Base-by-base conservation (phyloP, 495 filamentous ascomycete species). In the Hyaloscypha bicolor region DNA sequence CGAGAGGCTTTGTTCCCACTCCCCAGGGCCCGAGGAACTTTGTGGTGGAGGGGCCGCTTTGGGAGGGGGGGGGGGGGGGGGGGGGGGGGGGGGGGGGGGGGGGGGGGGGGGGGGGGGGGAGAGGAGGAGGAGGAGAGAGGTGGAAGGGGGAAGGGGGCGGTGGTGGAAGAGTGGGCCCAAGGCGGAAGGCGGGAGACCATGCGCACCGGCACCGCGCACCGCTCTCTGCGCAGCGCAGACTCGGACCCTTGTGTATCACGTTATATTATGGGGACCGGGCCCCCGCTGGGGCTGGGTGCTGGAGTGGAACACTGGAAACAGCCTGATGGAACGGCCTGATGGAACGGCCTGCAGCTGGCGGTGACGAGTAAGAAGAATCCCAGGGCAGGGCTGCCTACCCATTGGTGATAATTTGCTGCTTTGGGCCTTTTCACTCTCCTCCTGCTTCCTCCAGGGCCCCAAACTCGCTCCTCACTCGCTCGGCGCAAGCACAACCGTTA, bases 181-280 rank as follows among this genome's bases (percentile, higher is more conserved):
- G 57, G 69, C 69, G 69, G 65, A 71, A 65, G 62, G 52, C 69
- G 65, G 69, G 65, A 63, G 69, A 42, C 69, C 63, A 53, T 71
- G 69, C 25, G 25, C 25, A 25, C 25, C 25, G 25, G 25, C 25
- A 25, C 25, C 25, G 25, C 25, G 25, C 25, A 25, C 25, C 25
- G 25, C 25, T 1, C 25, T 25, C 25, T 25, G 25, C 25, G 25
- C 25, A 25, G 25, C 60, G 56, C 4, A 56, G 53, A 56, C 53
- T 60, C 56, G 25, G 14, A 39, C 55, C 68, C 64, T 60, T 63
- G 68, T 62, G 31, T 56, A 68, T 66, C 66, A 68, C 69, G 66
- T 67, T 70, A 63, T 70, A 59, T 58, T 57, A 45, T 55, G 52
- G 62, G 33, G 35, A 48, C 42, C 42, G 42, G 25, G 42, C 11